Percentiles rank a stretch among this genome's conserved stretches.
phyloP scores from a whole-genome alignment of 148 eudicot species.

The Chenopodium formosanum region DNA sequence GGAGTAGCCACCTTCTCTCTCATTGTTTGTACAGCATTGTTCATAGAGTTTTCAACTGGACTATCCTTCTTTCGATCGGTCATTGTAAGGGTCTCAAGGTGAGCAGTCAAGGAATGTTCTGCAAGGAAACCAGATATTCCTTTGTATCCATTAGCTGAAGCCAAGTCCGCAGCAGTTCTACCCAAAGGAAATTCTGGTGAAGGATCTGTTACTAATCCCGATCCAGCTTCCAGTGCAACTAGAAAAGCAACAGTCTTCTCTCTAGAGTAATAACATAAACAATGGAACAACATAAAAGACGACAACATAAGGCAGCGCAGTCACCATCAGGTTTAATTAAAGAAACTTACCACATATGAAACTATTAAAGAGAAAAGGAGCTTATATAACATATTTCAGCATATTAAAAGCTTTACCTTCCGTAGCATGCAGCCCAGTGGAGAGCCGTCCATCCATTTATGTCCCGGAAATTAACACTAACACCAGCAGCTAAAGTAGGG shows the following conservation, averaged over 20 bases:
- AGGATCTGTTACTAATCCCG: constrained; percentile 63
- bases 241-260: constrained; percentile 59
- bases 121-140: constrained; percentile 77
- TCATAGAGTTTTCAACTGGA: constrained; percentile 33
- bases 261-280: constrained; percentile 30
- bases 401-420: constrained; percentile 40
- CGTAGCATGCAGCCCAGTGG: constrained; percentile 80
- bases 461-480: constrained; percentile 65
- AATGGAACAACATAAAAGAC: not conserved
- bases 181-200: constrained; percentile 57
- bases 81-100: constrained; percentile 46
- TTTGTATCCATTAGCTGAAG: constrained; percentile 63
- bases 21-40: constrained; percentile 41
- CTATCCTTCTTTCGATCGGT: constrained; percentile 32
- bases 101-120: constrained; percentile 55
- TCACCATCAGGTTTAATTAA: not conserved
- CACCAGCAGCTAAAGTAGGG: constrained; percentile 54
- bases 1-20: constrained; percentile 40
- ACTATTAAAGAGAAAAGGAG: not conserved
- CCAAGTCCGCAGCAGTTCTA: constrained; percentile 64
- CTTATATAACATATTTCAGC: not conserved
- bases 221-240: constrained; percentile 53
- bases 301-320: not conserved
- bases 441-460: constrained; percentile 72
- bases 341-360: not conserved